Evolutionary conservation across 2,329 filamentous ascomycete genomes (phyloP).

Genomic region (Sporothrix phasma): DNA sequence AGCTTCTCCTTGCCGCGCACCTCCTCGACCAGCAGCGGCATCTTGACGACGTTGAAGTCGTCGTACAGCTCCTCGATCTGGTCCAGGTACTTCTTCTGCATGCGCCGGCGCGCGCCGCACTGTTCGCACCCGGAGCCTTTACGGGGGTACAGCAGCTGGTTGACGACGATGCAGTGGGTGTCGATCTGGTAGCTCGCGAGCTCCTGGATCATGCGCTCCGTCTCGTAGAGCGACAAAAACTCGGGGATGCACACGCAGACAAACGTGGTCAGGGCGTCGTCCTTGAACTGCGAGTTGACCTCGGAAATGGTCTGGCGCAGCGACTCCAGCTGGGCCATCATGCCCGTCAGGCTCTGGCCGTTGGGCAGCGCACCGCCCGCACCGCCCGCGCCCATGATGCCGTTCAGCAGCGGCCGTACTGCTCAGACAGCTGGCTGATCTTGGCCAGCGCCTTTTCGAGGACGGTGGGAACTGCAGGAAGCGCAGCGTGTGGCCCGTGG

Average conservation of each 20-base stretch:
- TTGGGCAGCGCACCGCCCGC: conserved; percentile 57
- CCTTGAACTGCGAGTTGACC: conserved; percentile 97
- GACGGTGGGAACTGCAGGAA: conserved; percentile 96
- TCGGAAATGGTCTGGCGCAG: conserved; percentile 88
- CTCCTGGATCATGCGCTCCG: conserved; percentile 99
- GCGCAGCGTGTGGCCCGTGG: conserved; percentile 93
- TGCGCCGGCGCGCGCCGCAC: conserved; percentile 87
- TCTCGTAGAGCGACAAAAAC: conserved; percentile 94
- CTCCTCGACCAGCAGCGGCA: conserved; percentile 92
- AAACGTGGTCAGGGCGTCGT: conserved; percentile 89
- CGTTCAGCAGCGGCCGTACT: conserved; percentile 93
- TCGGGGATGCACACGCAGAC: conserved; percentile 98
- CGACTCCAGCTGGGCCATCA: conserved; percentile 89
- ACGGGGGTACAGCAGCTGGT: conserved; percentile 91
- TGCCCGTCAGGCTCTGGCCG: conserved; percentile 83
- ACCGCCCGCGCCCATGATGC: conserved; percentile 66
- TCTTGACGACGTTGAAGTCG: conserved; percentile 98
- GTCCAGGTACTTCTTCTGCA: conserved; percentile 99
- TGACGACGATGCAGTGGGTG: conserved; percentile 94
- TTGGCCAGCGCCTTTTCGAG: conserved; percentile 98
- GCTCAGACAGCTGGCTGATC: conserved; percentile 81
- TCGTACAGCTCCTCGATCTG: conserved; percentile 98
- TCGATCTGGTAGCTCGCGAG: conserved; percentile 88
- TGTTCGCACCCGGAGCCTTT: conserved; percentile 81
- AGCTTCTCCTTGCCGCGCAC: conserved; percentile 90